Evolutionary conservation across 2,329 filamentous ascomycete genomes (phyloP).

Genomic region (Chaetomium sp.): DNA sequence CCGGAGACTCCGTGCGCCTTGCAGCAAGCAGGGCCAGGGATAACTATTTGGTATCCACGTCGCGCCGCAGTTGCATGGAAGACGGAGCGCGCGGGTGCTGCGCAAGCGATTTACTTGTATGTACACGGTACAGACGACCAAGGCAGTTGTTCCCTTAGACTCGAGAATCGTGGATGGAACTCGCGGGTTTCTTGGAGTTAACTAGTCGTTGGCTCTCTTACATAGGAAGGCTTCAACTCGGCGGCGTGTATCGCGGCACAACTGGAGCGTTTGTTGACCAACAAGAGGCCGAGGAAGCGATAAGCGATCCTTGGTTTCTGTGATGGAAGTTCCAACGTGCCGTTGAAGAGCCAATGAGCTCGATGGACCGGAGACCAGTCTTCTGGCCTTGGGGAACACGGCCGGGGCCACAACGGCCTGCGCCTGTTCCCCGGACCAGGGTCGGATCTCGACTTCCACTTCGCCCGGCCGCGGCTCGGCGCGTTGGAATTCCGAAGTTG

Average conservation of each 20-base stretch:
- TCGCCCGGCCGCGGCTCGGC: slow-evolving; percentile 14
- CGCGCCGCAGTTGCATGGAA: slow-evolving; percentile 4
- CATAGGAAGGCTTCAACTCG: background rate
- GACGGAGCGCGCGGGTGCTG: slow-evolving; percentile 3
- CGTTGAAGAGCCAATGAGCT: slow-evolving; percentile 1
- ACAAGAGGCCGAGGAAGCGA: slow-evolving; percentile 2
- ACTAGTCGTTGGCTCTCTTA: background rate
- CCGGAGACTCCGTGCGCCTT: slow-evolving; percentile 13
- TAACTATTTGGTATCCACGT: no score
- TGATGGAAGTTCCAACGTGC: slow-evolving; percentile 5
- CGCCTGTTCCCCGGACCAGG: slow-evolving; percentile 8
- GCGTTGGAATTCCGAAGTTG: background rate
- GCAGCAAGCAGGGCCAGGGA: slow-evolving; percentile 1
- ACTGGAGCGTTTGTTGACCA: slow-evolving; percentile 14
- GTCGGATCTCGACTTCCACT: background rate
- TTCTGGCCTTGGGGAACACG: background rate
- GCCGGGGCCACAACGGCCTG: background rate
- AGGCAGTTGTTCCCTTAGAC: background rate
- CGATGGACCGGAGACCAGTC: background rate
- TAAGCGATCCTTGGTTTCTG: background rate
- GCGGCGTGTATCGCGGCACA: slow-evolving; percentile 21
- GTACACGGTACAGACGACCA: no score
- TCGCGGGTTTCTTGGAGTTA: background rate
- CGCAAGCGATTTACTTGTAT: background rate
- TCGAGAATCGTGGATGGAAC: background rate